A percentile compares a stretch with the other conserved stretches of the same genome.
These are phyloP conservation scores for Brettanomyces naardenensis DNA, from an alignment of 805 yeast species.

Conservation along the genomic window DNA sequence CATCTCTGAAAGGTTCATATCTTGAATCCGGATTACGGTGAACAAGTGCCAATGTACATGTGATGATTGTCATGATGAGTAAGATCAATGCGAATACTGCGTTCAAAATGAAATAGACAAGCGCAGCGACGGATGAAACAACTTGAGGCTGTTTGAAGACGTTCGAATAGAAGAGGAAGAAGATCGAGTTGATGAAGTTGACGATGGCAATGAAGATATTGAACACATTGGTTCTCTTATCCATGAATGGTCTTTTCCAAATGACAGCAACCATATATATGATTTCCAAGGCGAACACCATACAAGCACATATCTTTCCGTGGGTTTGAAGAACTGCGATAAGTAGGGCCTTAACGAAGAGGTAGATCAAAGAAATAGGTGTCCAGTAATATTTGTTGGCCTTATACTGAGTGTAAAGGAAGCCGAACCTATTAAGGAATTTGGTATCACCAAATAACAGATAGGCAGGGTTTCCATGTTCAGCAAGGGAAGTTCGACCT, in stretches of 20 bases:
- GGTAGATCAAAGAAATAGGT: slow-evolving; percentile 52
- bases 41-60: slow-evolving; percentile 76
- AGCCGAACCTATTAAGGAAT: slow-evolving; percentile 82
- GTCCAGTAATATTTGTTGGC: slow-evolving; percentile 87
- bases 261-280: slow-evolving; percentile 58
- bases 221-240: slow-evolving; percentile 88
- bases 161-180: slow-evolving; percentile 84
- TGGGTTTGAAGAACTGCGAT: slow-evolving; percentile 78
- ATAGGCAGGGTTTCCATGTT: slow-evolving; percentile 89
- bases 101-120: slow-evolving; percentile 81
- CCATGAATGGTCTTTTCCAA: slow-evolving; percentile 83
- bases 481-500: slow-evolving; percentile 62
- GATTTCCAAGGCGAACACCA: slow-evolving; percentile 70
- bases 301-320: slow-evolving; percentile 77
- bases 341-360: slow-evolving; percentile 67
- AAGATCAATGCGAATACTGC: slow-evolving; percentile 82
- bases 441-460: slow-evolving; percentile 77
- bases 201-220: slow-evolving; percentile 80
- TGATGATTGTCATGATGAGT: slow-evolving; percentile 76
- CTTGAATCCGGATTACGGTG: slow-evolving; percentile 92
- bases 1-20: slow-evolving; percentile 95
- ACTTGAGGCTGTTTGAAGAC: slow-evolving; percentile 76
- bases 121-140: slow-evolving; percentile 88
- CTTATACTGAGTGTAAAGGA: slow-evolving; percentile 82
- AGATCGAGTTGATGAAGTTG: slow-evolving; percentile 72